Percentiles rank a stretch among this genome's conserved stretches.
Conservation (phyloP, 176 grass and related monocot species). For the Saccharum officinarum region DNA sequence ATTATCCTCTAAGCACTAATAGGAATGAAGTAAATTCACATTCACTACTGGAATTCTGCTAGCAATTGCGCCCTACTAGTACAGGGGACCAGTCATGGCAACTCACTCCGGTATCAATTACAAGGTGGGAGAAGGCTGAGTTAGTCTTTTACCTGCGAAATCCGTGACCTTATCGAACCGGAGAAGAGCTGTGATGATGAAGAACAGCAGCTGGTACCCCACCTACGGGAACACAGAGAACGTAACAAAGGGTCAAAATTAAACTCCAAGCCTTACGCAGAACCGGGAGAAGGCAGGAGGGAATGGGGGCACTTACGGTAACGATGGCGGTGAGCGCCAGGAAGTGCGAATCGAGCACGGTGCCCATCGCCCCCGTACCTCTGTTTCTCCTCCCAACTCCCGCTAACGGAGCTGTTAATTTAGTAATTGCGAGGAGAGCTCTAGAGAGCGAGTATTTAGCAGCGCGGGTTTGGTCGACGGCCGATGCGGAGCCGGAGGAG, state of each 20-base stretch:
- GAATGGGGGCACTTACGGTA: conserved; percentile 43
- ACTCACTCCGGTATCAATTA: not conserved
- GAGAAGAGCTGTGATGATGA: conserved; percentile 89
- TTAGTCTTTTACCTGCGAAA: conserved; percentile 68
- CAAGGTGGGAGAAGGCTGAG: not conserved
- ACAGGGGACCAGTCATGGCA: not conserved
- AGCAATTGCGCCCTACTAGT: not conserved
- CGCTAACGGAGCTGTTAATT: not conserved
- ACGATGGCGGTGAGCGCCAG: conserved; percentile 93
- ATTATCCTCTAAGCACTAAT: not conserved
- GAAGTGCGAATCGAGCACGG: conserved; percentile 87
- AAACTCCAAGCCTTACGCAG: not conserved
- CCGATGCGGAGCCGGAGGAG: conserved; percentile 19
- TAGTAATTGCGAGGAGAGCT: not conserved
- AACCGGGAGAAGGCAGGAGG: not conserved
- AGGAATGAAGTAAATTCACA: not conserved
- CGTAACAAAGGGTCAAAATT: not conserved
- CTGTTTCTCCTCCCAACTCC: not conserved
- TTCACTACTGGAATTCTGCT: not conserved
- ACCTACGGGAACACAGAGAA: conserved; percentile 46
- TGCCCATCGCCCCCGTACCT: conserved; percentile 53
- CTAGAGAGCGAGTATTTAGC: not conserved
- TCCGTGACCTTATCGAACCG: conserved; percentile 93
- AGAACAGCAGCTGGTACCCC: conserved; percentile 92
- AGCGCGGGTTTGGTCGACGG: conserved; percentile 4